Conservation (phyloP, 2,329 filamentous ascomycete species). For the Trichoderma sp. region DNA sequence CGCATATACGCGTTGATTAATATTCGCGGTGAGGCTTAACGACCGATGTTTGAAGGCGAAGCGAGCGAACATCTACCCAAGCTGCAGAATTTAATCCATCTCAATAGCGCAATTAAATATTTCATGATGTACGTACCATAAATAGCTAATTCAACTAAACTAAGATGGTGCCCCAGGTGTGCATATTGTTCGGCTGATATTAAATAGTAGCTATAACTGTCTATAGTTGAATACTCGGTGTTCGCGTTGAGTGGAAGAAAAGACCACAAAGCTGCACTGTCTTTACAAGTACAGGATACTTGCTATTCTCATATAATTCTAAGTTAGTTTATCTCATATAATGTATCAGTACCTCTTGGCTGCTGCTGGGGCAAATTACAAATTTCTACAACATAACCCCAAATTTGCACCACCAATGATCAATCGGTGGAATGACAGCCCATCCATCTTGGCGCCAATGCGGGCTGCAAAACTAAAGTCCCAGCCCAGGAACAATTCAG, state of each 20-base stretch:
- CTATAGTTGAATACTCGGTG: not conserved
- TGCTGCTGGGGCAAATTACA: not conserved
- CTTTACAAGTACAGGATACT: not conserved
- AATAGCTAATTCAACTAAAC: no score
- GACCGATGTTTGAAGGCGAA: no score
- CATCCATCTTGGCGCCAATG: not conserved
- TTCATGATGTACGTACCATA: no score
- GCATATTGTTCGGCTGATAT: not conserved
- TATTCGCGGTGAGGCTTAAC: no score
- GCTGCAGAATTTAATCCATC: no score
- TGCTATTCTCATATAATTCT: not conserved
- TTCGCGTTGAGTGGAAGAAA: not conserved
- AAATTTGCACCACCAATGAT: slow-evolving; percentile 3
- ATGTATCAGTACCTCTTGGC: not conserved
- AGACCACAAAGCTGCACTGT: not conserved
- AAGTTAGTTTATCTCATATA: not conserved
- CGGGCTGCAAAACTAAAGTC: not conserved
- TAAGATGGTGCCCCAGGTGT: no score
- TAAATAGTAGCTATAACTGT: no score
- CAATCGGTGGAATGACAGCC: slow-evolving; percentile 11
- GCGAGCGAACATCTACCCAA: no score
- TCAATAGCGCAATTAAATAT: no score
- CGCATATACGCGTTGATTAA: no score
- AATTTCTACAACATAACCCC: not conserved
- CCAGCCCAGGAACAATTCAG: slow-evolving; percentile 18